These are phyloP conservation scores for Phaeotremella skinneri DNA, from an alignment of 768 basidiomycete species.

Conservation along the genomic window DNA sequence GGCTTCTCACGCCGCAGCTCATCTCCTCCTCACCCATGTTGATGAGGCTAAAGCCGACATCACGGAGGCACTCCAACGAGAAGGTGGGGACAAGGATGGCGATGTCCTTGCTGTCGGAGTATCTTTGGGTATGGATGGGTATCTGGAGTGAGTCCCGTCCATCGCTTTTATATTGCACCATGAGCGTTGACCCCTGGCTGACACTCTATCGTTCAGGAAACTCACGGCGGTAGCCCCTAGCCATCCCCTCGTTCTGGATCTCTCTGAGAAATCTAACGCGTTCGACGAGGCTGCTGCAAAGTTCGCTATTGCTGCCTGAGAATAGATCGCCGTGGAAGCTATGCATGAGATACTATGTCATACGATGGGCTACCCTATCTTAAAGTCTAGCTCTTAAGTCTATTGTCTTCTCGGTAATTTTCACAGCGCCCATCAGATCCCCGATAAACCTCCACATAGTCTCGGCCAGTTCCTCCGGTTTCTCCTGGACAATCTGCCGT, in stretches of 20 bases:
- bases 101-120: slow-evolving; percentile 43
- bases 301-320: slow-evolving; percentile 44
- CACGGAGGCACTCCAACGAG: slow-evolving; percentile 35
- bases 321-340: no score
- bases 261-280: slow-evolving; percentile 45
- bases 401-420: neutral
- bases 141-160: slow-evolving; percentile 42
- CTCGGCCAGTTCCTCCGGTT: slow-evolving; percentile 35
- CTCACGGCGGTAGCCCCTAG: slow-evolving; percentile 38
- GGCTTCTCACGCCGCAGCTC: slow-evolving; percentile 51
- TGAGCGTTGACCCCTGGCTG: neutral
- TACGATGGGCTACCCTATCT: neutral
- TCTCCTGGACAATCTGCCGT: slow-evolving; percentile 39
- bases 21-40: slow-evolving; percentile 47
- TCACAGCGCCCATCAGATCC: slow-evolving; percentile 6
- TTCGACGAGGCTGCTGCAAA: slow-evolving; percentile 54
- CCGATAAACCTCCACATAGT: slow-evolving; percentile 34
- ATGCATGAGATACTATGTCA: slow-evolving; percentile 9
- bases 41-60: slow-evolving; percentile 53
- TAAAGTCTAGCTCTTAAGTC: slow-evolving; percentile 6
- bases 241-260: slow-evolving; percentile 51
- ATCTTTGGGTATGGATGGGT: slow-evolving; percentile 38
- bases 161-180: neutral
- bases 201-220: slow-evolving; percentile 28
- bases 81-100: slow-evolving; percentile 34